Conservation (phyloP, 352 stramenopile genomes). For the Pythium phragmiticola region DNA sequence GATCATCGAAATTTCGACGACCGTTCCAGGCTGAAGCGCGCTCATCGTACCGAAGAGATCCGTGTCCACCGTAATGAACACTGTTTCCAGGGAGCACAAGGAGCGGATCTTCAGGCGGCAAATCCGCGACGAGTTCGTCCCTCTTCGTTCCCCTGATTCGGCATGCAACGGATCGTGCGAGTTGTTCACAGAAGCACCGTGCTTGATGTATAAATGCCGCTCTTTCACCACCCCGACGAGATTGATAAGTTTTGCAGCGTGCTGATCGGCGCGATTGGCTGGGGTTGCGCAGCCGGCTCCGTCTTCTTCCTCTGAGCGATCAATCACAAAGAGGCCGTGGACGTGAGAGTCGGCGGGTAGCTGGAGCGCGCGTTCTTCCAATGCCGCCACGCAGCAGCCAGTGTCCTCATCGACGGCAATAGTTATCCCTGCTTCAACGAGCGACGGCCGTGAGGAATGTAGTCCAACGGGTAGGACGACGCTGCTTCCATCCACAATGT, state of each 20-base stretch:
- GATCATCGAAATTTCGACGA: constrained; percentile 58
- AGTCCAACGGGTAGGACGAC: neutral
- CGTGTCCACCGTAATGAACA: constrained; percentile 49
- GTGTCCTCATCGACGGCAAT: neutral
- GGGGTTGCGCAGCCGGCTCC: neutral
- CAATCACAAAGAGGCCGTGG: constrained; percentile 17
- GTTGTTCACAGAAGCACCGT: neutral
- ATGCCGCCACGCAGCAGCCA: neutral
- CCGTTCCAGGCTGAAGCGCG: constrained; percentile 26
- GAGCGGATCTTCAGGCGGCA: constrained; percentile 42
- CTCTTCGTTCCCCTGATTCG: neutral
- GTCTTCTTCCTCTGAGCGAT: neutral
- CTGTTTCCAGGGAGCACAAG: constrained; percentile 36
- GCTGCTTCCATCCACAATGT: neutral
- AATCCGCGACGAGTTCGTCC: neutral
- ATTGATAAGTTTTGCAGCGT: constrained; percentile 20
- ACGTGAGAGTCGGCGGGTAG: neutral
- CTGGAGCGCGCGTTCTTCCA: constrained; percentile 4
- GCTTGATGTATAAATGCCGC: constrained; percentile 14
- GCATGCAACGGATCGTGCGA: neutral
- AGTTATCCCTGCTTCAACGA: neutral
- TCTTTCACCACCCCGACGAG: constrained; percentile 18
- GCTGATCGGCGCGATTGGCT: constrained; percentile 1
- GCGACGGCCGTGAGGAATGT: neutral
- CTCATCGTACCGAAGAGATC: constrained; percentile 40